Evolutionary conservation across 2,329 filamentous ascomycete genomes (phyloP).

Genomic region (Venturia aucupariae): DNA sequence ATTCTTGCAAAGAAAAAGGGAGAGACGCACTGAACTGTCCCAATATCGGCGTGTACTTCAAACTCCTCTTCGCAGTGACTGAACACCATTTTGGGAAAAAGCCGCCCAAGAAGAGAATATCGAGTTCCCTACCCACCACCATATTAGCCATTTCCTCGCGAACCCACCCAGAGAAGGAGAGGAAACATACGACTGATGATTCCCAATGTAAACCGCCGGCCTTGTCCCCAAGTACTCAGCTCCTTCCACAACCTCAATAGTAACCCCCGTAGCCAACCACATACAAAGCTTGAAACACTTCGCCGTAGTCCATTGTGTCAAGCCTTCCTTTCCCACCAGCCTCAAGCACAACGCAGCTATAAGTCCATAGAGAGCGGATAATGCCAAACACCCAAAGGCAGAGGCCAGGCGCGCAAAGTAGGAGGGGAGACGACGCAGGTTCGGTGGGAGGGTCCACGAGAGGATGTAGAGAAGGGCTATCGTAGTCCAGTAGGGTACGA

Average conservation of each 20-base stretch:
- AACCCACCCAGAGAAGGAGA: neutral
- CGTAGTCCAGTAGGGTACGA: neutral
- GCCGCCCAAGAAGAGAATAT: conserved; percentile 80
- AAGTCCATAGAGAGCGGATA: conserved; percentile 14
- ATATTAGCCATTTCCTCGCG: conserved; percentile 7
- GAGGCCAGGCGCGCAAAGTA: conserved; percentile 16
- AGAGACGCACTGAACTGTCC: conserved; percentile 70
- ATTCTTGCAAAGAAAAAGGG: neutral
- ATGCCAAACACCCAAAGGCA: conserved; percentile 1
- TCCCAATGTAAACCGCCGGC: conserved; percentile 84
- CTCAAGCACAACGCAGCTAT: conserved; percentile 2
- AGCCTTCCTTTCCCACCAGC: conserved; percentile 47
- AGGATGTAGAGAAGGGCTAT: conserved; percentile 8
- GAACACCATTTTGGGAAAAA: conserved; percentile 88
- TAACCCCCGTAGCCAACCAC: conserved; percentile 64
- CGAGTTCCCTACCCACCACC: conserved; percentile 55
- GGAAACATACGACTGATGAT: conserved; percentile 66
- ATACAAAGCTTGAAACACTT: conserved; percentile 74
- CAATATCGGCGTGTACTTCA: conserved; percentile 72
- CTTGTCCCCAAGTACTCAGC: conserved; percentile 31
- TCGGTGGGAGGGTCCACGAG: conserved; percentile 3
- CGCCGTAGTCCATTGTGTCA: conserved; percentile 77
- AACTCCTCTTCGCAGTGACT: conserved; percentile 81
- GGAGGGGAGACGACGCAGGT: neutral
- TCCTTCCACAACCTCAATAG: conserved; percentile 60